Evolutionary conservation across 352 stramenopile species (phyloP), one percentile per base, ranked within the genome.

Genomic region (Pythium periplocum): DNA sequence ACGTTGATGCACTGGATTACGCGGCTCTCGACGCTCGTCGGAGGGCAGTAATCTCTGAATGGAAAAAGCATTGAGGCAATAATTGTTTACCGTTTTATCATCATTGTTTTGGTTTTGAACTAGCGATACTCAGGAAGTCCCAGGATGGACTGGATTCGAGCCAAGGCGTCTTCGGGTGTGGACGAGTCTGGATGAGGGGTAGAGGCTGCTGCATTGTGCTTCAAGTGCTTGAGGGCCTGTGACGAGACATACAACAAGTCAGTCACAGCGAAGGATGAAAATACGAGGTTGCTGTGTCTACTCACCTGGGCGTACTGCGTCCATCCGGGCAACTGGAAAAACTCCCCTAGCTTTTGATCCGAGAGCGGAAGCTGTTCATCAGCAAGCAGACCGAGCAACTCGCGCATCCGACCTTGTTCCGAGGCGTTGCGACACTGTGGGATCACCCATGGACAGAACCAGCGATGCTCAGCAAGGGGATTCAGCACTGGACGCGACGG

Each of bases 371-470:
- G 5, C 34, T 41, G 39, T 3, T 36, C 8, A 31, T 32, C 45
- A 38, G 44, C 33, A 1, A 55, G 45, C 17, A 59, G 47, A 31
- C 39, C 7, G 41, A 55, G 30, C 9, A 37, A 35, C 1, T 40
- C 50, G 5, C 51, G 57, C 33, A 58, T 31, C 6, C 47, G 58
- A 1, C 45, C 47, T 26, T 52, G 47, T 32, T 57, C 52, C 1
- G 40, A n/a, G 10, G 48, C 41, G 31, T 33, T n/a, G 36, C 47
- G 58, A 6, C 26, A 41, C 35, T 66, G 59, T 2, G 36, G 8
- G 2, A 58, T 17, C n/a, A 86, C 55, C 78, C 75, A 86, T 11
- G 78, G 75, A 51, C 78, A 89, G 58, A 86, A 89, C 52, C 70
- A 69, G 31, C 78, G 78, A 42, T 89, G 78, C 33, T 75, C 61